Evolutionary conservation across 116 monocot genomes (phyloP).

Genomic region (Dioscorea cayenensis): DNA sequence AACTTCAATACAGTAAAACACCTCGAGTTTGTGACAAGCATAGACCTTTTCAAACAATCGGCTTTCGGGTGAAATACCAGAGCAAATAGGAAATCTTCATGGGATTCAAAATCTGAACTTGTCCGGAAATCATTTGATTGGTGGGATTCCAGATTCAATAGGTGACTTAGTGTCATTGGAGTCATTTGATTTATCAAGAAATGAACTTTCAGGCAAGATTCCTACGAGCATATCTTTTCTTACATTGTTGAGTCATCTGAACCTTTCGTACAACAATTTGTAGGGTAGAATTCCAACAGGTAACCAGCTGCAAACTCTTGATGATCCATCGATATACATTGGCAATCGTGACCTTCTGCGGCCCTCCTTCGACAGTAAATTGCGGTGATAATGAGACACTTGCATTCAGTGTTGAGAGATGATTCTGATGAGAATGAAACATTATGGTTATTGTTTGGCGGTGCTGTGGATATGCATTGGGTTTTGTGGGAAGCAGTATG

Average conservation of each 20-base stretch:
- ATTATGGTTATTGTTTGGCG: background rate
- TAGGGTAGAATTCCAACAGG: background rate
- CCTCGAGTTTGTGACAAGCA: background rate
- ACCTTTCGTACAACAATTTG: background rate
- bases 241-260: background rate
- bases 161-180: background rate
- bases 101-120: background rate
- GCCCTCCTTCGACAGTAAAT: background rate
- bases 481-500: background rate
- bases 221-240: background rate
- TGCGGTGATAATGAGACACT: background rate
- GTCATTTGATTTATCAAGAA: background rate
- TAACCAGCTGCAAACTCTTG: background rate
- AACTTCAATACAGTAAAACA: slow-evolving; percentile 1
- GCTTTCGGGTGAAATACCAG: background rate
- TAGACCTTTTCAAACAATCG: background rate
- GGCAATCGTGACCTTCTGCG: background rate
- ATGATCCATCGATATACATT: background rate
- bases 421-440: background rate
- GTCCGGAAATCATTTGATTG: background rate
- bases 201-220: background rate
- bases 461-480: background rate
- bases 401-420: background rate
- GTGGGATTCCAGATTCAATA: background rate
- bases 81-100: background rate